Conservation (phyloP, 2,329 filamentous ascomycete species). For the Pseudogymnoascus sp. region DNA sequence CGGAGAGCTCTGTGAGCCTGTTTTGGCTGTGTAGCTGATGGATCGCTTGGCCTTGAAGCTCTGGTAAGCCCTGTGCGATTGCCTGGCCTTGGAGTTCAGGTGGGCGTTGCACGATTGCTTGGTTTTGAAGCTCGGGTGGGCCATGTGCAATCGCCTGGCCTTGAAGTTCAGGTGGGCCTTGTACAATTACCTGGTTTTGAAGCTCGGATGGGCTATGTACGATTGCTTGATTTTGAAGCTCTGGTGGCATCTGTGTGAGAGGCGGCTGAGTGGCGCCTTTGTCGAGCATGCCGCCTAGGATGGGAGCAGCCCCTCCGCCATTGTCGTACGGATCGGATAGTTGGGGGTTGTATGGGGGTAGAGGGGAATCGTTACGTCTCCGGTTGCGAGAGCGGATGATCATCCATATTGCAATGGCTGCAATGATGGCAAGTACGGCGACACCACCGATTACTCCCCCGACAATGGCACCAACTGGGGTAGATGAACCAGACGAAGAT, state of each 20-base stretch:
- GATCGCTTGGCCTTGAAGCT: not conserved
- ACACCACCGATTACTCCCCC: not conserved
- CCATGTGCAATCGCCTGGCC: not conserved
- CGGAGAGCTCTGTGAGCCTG: not conserved
- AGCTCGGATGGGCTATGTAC: not conserved
- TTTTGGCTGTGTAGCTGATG: not conserved
- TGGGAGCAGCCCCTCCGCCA: not conserved
- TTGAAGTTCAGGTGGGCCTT: not conserved
- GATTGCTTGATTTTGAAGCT: not conserved
- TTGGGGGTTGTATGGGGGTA: not conserved
- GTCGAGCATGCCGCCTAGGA: not conserved
- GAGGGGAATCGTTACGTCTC: not conserved
- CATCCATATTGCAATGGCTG: not conserved
- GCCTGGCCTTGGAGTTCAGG: no score
- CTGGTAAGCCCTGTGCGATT: no score
- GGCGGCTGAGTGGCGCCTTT: not conserved
- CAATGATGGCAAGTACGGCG: not conserved
- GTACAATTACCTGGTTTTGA: not conserved
- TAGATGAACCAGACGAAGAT: not conserved
- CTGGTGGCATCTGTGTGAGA: not conserved
- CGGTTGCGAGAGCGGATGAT: not conserved
- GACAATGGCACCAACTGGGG: not conserved
- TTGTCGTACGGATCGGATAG: not conserved
- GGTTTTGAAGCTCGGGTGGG: no score
- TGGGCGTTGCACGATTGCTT: no score